These are phyloP conservation scores for Rhipidocladum racemiflorum DNA, from an alignment of 176 grass and related monocot genomes.

Conservation along the genomic window DNA sequence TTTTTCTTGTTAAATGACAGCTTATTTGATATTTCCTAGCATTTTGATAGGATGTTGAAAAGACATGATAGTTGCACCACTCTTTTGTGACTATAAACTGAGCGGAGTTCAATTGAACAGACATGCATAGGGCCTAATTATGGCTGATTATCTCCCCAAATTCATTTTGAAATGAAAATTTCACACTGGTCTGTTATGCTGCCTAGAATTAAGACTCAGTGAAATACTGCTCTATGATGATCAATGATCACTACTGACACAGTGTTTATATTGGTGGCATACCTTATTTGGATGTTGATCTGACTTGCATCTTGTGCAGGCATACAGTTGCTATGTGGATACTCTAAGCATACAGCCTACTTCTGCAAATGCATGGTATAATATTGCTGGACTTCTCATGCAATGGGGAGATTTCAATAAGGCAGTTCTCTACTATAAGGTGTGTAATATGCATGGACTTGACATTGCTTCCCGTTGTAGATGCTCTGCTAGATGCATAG, in stretches of 20 bases:
- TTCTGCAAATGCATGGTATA: slow-evolving; percentile 74
- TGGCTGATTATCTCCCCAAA: background rate
- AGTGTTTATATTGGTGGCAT: background rate
- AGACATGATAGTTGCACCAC: background rate
- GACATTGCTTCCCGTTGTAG: background rate
- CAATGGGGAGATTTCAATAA: slow-evolving; percentile 62
- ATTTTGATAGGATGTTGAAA: background rate
- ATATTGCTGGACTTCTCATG: slow-evolving; percentile 69
- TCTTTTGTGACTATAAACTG: background rate
- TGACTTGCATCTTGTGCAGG: slow-evolving; percentile 41
- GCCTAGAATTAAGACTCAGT: background rate
- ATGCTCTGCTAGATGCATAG: background rate
- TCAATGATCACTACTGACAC: background rate
- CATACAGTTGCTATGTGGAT: slow-evolving; percentile 64
- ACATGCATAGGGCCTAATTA: background rate
- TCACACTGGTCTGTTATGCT: background rate
- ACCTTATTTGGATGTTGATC: background rate
- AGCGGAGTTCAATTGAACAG: background rate
- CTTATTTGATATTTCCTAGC: background rate
- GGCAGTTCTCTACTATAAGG: slow-evolving; percentile 70
- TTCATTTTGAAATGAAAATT: background rate
- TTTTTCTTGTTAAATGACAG: slow-evolving; percentile 1
- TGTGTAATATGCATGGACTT: background rate
- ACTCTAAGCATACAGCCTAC: slow-evolving; percentile 57
- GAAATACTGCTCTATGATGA: background rate